Evolutionary conservation across 2,329 filamentous ascomycete species (phyloP).

Genomic region (Orbilia brochopaga): DNA sequence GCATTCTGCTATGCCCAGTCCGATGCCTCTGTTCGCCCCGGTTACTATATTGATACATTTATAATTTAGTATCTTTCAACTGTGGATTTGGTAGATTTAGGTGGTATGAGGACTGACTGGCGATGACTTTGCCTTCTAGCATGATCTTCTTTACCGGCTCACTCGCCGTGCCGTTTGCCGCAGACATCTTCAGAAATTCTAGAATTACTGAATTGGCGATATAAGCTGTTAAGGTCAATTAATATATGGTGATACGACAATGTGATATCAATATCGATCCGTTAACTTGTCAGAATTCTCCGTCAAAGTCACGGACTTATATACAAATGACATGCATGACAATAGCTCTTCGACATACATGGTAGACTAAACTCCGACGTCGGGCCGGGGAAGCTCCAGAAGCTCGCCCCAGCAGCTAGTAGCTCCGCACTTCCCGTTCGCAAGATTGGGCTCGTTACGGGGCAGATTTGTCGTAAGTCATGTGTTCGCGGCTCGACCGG

Average conservation of each 20-base stretch:
- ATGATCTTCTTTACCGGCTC: slow-evolving; percentile 55
- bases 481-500: slow-evolving; percentile 18
- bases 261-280: no score
- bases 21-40: slow-evolving; percentile 61
- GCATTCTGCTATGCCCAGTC: slow-evolving; percentile 61
- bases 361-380: no score
- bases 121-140: slow-evolving; percentile 56
- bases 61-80: no score
- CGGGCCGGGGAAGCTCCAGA: slow-evolving; percentile 34
- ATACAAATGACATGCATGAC: slow-evolving; percentile 13
- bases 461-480: slow-evolving; percentile 18
- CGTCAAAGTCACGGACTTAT: no score
- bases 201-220: no score
- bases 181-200: slow-evolving; percentile 13
- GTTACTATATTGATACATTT: slow-evolving; percentile 55
- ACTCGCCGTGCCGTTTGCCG: slow-evolving; percentile 10
- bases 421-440: slow-evolving; percentile 8
- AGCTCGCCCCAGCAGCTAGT: no score
- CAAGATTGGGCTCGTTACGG: slow-evolving; percentile 44
- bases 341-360: slow-evolving; percentile 35
- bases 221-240: no score
- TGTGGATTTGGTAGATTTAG: no score
- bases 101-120: slow-evolving; percentile 55
- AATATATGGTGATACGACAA: no score
- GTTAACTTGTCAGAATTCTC: no score